These are phyloP conservation scores for Starmera caribaea DNA, from an alignment of 805 yeast species.

Conservation along the genomic window DNA sequence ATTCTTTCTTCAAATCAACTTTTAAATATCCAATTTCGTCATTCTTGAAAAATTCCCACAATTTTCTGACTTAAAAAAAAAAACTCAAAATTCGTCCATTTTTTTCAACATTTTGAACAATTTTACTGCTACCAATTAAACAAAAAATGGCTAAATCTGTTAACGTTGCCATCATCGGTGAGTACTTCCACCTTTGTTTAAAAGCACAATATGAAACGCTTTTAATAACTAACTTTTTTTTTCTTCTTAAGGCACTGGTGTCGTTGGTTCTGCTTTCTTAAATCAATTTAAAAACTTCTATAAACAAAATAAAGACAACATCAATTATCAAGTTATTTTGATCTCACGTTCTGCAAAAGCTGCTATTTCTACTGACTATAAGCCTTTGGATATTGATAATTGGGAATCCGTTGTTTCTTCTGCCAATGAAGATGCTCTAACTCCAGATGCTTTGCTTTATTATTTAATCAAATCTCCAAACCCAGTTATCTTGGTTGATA, in stretches of 20 bases:
- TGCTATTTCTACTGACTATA: conserved; percentile 55
- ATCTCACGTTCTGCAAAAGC: conserved; percentile 72
- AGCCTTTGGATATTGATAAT: conserved; percentile 53
- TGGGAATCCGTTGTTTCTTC: conserved; percentile 44
- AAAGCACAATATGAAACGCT: no score
- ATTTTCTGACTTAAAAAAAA: no score
- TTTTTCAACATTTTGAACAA: no score
- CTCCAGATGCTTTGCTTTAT: conserved; percentile 47
- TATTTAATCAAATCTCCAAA: conserved; percentile 55
- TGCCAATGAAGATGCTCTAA: conserved; percentile 34
- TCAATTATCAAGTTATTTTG: conserved; percentile 67
- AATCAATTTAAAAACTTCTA: conserved; percentile 50
- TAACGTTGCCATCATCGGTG: conserved; percentile 64
- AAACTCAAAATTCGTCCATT: no score
- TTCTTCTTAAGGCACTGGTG: conserved; percentile 61
- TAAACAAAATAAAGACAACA: background rate
- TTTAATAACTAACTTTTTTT: conserved; percentile 1
- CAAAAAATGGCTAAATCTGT: conserved; percentile 40
- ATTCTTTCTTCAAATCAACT: no score
- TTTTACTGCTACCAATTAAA: no score
- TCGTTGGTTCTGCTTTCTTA: conserved; percentile 88
- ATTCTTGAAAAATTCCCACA: no score
- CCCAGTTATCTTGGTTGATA: conserved; percentile 85
- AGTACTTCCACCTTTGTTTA: no score
- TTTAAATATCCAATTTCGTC: no score